Conservation (phyloP, 2,329 filamentous ascomycete species). For the Cercospora sp. region DNA sequence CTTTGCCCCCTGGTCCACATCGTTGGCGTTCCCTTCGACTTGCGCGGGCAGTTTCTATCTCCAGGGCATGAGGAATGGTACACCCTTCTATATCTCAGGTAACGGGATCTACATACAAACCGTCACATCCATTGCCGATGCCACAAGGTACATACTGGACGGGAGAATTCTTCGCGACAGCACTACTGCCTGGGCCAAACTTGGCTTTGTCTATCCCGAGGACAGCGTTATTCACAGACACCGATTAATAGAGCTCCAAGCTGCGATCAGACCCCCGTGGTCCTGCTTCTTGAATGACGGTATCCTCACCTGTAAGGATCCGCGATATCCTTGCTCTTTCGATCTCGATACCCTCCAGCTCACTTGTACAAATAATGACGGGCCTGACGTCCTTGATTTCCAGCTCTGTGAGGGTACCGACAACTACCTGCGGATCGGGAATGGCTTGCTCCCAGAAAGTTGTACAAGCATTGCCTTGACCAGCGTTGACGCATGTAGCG, state of each 20-base stretch:
- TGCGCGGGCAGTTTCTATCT: background rate
- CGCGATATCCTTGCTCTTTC: background rate
- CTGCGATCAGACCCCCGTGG: background rate
- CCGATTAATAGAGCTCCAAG: background rate
- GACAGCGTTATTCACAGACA: background rate
- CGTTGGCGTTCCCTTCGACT: too few species aligned
- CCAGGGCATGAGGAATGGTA: background rate
- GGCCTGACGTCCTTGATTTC: background rate
- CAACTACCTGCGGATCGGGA: background rate
- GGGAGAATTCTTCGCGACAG: background rate
- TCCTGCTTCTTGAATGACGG: background rate
- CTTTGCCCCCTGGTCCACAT: too few species aligned
- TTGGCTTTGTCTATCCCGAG: background rate
- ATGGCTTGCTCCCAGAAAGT: background rate
- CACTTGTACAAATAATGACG: background rate
- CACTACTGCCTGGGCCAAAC: background rate
- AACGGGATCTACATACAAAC: background rate
- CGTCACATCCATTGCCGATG: background rate
- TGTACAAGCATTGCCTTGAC: background rate
- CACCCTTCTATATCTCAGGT: background rate
- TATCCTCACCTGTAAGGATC: background rate
- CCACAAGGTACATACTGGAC: background rate
- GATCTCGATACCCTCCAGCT: background rate
- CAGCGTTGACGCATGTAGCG: background rate
- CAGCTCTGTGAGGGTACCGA: background rate